phyloP scores from a whole-genome alignment of 495 filamentous ascomycete genomes.

The Venustampulla echinocandica region DNA sequence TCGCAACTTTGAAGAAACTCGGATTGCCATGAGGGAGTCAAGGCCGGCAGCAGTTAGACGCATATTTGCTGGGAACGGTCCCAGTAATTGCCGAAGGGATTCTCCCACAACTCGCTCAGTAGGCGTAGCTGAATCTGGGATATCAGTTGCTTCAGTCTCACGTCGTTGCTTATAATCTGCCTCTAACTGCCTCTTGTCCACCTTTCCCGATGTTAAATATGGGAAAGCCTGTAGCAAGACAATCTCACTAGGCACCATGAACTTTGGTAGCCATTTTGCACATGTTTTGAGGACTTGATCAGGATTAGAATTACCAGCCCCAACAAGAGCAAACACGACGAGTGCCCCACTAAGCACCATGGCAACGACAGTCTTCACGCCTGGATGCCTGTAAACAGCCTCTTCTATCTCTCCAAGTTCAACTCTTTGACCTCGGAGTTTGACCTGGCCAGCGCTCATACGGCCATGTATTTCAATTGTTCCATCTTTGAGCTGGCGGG shows the following conservation, averaged over 20 bases:
- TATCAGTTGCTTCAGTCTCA: slow-evolving; percentile 20
- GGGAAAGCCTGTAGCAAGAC: slow-evolving; percentile 53
- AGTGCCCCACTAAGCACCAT: slow-evolving; percentile 51
- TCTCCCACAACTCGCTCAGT: slow-evolving; percentile 40
- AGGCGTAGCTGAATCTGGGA: slow-evolving; percentile 20
- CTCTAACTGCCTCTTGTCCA: slow-evolving; percentile 58
- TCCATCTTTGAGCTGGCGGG: slow-evolving; percentile 56
- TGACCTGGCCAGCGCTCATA: slow-evolving; percentile 69
- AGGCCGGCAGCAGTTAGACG: slow-evolving; percentile 49
- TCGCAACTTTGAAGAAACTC: slow-evolving; percentile 51
- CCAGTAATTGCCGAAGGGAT: slow-evolving; percentile 39
- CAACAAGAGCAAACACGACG: slow-evolving; percentile 57
- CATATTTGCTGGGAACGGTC: slow-evolving; percentile 29
- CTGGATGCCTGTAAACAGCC: slow-evolving; percentile 43
- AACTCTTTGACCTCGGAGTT: slow-evolving; percentile 71
- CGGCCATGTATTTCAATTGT: slow-evolving; percentile 75
- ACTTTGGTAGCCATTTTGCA: slow-evolving; percentile 59
- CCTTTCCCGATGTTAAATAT: slow-evolving; percentile 67
- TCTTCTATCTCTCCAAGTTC: slow-evolving; percentile 81
- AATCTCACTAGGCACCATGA: slow-evolving; percentile 70
- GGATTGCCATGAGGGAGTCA: slow-evolving; percentile 67
- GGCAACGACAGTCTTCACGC: slow-evolving; percentile 45
- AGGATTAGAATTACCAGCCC: slow-evolving; percentile 23
- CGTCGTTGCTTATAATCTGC: slow-evolving; percentile 38
- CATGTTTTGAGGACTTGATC: slow-evolving; percentile 48